Percentiles rank a stretch among this genome's conserved stretches.
Conservation (phyloP, 345 rosid genomes). For the Lumnitzera littorea region DNA sequence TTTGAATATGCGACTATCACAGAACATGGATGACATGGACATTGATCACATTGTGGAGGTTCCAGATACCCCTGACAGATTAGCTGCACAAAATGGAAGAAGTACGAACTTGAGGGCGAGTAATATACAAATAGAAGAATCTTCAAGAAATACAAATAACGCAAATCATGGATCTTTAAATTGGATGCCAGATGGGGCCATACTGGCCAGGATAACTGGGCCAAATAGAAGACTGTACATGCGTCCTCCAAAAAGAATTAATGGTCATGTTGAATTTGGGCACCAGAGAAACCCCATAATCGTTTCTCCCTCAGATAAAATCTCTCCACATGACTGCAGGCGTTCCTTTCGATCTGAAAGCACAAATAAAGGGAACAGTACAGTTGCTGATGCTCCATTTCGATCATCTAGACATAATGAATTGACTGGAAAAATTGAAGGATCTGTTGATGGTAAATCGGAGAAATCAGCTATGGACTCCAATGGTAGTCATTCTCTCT, state of each 20-base stretch:
- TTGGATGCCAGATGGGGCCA: conserved; percentile 17
- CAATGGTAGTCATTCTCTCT: conserved; percentile 19
- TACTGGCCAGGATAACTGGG: conserved; percentile 24
- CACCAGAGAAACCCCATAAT: conserved; percentile 10
- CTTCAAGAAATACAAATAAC: conserved; percentile 19
- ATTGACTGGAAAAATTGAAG: conserved; percentile 18
- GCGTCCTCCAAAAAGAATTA: conserved; percentile 20
- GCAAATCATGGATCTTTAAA: conserved; percentile 23
- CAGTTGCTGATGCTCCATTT: conserved; percentile 14
- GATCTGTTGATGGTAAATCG: conserved; percentile 17
- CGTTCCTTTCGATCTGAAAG: conserved; percentile 17
- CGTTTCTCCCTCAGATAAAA: conserved; percentile 19
- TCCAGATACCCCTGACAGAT: conserved; percentile 86
- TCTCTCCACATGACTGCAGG: conserved; percentile 19
- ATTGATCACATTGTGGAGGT: conserved; percentile 47
- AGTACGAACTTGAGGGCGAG: conserved; percentile 25
- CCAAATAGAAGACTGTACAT: conserved; percentile 17
- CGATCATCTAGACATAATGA: conserved; percentile 15
- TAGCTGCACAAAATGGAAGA: conserved; percentile 13
- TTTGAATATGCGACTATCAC: not conserved
- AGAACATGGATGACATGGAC: conserved; percentile 68
- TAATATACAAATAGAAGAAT: conserved; percentile 26
- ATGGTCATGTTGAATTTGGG: conserved; percentile 21
- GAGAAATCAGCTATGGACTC: conserved; percentile 16
- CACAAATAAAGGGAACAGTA: conserved; percentile 36